Evolutionary conservation across 1,284 basidiomycete genomes (phyloP), one percentile per base, ranked within the genome.

Genomic region (Xerocomus minutiporus): DNA sequence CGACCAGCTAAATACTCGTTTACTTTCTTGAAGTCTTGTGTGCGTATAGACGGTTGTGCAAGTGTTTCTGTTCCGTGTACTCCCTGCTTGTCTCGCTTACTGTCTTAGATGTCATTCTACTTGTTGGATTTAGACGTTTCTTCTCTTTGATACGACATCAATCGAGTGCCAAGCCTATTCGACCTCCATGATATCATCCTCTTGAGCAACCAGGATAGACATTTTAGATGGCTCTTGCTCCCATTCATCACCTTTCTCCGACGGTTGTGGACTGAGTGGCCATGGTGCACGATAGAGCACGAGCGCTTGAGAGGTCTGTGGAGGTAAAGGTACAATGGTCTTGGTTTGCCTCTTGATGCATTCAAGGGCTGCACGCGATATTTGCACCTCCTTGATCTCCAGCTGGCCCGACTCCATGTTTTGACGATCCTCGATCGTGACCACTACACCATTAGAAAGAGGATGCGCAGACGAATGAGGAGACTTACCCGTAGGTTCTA

Each of bases 161-260:
- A 26, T 34, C 41, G 15, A n/a, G 8, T 28, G n/a, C n/a, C 25
- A 20, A 17, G 17, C 53, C 51, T 63, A 61, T 52, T 82, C 83
- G 34, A 85, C 67, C 58, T 86, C 81, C 84, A 86, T 86, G 40
- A 76, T 76, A 67, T 83, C 78, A 40, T 78, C 77, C 50, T 73
- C 75, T 29, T 38, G 44, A 44, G 25, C 29, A 4, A 52, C 35
- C 32, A 28, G 3, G 31, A 26, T 15, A 12, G 44, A 11, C 29
- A 17, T 41, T n/a, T 28, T 20, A 7, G 38, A 31, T 20, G 15
- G 17, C 26, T 20, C 60, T 53, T 35, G 56, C 8, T n/a, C 32
- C 12, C 26, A 7, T 12, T 23, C 31, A 45, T 28, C 17, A 5
- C 32, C 12, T 5, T 25, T 8, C 31, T 45, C 29, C 29, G 7